Evolutionary conservation across 352 stramenopile genomes (phyloP), one percentile per base, ranked within the genome.

Genomic region (Halophytophthora polymorphica): DNA sequence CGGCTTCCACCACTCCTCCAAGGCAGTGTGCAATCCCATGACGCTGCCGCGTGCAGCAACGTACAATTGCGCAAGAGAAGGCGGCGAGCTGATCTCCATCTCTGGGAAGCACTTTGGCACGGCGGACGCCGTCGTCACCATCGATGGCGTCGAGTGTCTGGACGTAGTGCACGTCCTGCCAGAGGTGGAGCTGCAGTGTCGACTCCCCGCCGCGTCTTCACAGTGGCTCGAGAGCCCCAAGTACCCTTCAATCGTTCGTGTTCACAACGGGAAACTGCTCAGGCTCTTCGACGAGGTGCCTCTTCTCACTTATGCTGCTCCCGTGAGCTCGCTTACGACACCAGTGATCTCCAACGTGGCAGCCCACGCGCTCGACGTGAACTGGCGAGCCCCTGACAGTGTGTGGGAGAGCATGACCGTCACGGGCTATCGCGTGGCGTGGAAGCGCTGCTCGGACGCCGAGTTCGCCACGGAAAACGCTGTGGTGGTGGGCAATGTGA

Each of bases 401-500:
- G 44, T 88, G 10, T 96, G 75, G 79, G 71, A 86, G 12, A 67
- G 64, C 21, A 84, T 96, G 69, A 86, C 83, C 3, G 73, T 86
- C 46, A 96, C 90, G 2, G 88, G 88, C 4, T 97, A 96, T 54
- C 64, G 56, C 5, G 58, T 96, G 12, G 60, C 56, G 18, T 93
- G 77, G 66, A 82, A 83, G 35, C 34, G 38, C 19, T 85, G 67
- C 41, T 33, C 38, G 0, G 62, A 71, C 33, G 56, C 51, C n/a
- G 11, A 11, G 18, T 84, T 83, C 29, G 56, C 58, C 7, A 31
- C 42, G 7, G 44, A 53, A 11, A 55, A 78, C 29, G 39, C 36
- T 13, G 38, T 83, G 8, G 55, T 81, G 8, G 75, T 97, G 17
- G 90, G 90, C 2, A 97, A 97, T 48, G 81, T 97, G 34, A 97